These are phyloP conservation scores for Phytophthora litchii DNA, from an alignment of 352 stramenopile genomes.

Conservation along the genomic window DNA sequence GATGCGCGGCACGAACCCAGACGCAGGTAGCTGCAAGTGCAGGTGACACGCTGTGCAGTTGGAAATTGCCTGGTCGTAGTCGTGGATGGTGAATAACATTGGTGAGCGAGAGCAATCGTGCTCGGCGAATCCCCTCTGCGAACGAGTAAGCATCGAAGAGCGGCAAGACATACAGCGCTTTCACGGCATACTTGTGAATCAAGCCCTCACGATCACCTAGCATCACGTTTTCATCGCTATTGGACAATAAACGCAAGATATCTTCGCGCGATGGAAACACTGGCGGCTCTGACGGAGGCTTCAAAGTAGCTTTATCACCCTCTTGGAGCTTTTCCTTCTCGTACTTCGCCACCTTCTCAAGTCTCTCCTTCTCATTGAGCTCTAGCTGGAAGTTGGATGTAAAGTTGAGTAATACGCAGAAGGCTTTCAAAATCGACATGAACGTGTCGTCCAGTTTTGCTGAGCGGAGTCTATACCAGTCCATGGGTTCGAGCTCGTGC, in stretches of 20 bases:
- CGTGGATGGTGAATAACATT: constrained; percentile 77
- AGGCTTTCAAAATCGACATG: constrained; percentile 70
- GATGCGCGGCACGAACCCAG: constrained; percentile 77
- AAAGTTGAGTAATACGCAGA: constrained; percentile 73
- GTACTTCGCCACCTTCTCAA: constrained; percentile 24
- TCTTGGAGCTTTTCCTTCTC: constrained; percentile 30
- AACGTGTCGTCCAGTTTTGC: constrained; percentile 64
- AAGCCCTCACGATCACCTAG: constrained; percentile 81
- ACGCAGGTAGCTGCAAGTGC: constrained; percentile 62
- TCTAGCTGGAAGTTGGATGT: constrained; percentile 70
- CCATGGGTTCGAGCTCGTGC: constrained; percentile 56
- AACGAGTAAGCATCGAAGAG: constrained; percentile 88
- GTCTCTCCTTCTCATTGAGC: constrained; percentile 30
- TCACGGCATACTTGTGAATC: constrained; percentile 81
- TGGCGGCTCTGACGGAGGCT: constrained; percentile 19
- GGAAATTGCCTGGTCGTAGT: constrained; percentile 67
- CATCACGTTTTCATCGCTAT: constrained; percentile 79
- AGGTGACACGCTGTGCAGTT: constrained; percentile 64
- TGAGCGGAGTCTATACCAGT: constrained; percentile 78
- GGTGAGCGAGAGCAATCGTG: constrained; percentile 66
- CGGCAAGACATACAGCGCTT: constrained; percentile 78
- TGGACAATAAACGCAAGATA: constrained; percentile 71
- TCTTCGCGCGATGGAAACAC: constrained; percentile 63
- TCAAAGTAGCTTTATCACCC: constrained; percentile 18
- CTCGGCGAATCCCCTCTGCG: constrained; percentile 59